Conservation (phyloP, 306 rosid genomes). For the Malus sieversii region DNA sequence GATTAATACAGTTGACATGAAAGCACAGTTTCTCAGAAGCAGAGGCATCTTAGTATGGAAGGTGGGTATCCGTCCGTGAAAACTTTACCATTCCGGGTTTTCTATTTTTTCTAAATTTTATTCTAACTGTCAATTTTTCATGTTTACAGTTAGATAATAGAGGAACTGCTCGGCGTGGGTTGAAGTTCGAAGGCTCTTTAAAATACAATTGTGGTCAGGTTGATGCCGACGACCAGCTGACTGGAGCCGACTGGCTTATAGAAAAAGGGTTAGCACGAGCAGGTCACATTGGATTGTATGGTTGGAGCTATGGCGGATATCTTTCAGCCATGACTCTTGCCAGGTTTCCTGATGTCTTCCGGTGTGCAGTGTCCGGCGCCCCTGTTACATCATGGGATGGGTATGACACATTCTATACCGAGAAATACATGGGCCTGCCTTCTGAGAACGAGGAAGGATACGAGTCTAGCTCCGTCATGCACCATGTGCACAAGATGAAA, state of each 20-base stretch:
- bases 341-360: slow-evolving; percentile 64
- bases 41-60: slow-evolving; percentile 92
- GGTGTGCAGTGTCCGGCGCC: slow-evolving; percentile 78
- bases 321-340: slow-evolving; percentile 79
- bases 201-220: slow-evolving; percentile 56
- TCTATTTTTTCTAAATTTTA: slow-evolving; percentile 10
- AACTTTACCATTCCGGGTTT: neutral
- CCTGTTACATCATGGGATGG: slow-evolving; percentile 97
- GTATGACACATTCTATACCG: slow-evolving; percentile 89
- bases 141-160: slow-evolving; percentile 77
- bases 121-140: neutral
- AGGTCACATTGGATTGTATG: slow-evolving; percentile 79
- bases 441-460: slow-evolving; percentile 40
- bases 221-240: slow-evolving; percentile 81
- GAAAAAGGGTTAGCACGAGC: slow-evolving; percentile 63
- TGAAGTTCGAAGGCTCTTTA: slow-evolving; percentile 67
- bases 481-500: slow-evolving; percentile 59
- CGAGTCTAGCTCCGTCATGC: slow-evolving; percentile 59
- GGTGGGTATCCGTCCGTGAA: slow-evolving; percentile 42
- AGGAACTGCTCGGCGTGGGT: slow-evolving; percentile 86
- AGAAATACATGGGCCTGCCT: slow-evolving; percentile 94
- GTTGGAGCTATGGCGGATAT: slow-evolving; percentile 98
- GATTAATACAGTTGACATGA: slow-evolving; percentile 78
- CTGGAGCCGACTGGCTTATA: slow-evolving; percentile 91
- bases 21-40: slow-evolving; percentile 79